Percentiles rank a stretch among this genome's conserved stretches.
These are phyloP conservation scores for Lasiodiplodia sp. DNA, from an alignment of 2,329 filamentous ascomycete species.

Conservation along the genomic window DNA sequence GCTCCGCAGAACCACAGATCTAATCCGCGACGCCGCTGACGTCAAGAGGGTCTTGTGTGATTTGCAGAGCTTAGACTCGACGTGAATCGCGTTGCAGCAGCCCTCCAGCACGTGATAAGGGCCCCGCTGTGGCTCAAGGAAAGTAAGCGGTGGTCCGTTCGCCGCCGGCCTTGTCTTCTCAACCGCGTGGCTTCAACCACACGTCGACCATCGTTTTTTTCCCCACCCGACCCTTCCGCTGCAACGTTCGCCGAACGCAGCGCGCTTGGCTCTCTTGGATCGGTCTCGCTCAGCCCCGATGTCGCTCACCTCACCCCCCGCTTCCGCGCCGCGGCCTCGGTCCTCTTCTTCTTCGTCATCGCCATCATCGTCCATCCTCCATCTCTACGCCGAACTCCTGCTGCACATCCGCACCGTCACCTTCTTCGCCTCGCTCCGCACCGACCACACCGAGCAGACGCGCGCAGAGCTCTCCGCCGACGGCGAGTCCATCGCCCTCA, in stretches of 20 bases:
- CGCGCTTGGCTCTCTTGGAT: not conserved
- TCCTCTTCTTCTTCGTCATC: not conserved
- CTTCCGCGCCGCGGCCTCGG: not conserved
- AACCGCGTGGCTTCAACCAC: not conserved
- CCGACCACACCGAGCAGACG: slow-evolving; percentile 52
- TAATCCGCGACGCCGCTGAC: slow-evolving; percentile 1
- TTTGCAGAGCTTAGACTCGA: not conserved
- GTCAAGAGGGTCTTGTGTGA: not conserved
- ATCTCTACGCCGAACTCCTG: slow-evolving; percentile 67
- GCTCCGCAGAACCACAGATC: not conserved
- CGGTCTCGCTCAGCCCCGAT: not conserved
- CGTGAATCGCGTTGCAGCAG: slow-evolving; percentile 5
- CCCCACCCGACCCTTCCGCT: not conserved
- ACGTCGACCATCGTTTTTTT: not conserved
- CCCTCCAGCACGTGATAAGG: not conserved
- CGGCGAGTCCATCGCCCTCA: slow-evolving; percentile 52
- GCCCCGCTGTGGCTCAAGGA: not conserved
- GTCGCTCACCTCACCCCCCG: not conserved
- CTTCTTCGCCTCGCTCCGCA: slow-evolving; percentile 61
- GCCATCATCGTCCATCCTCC: slow-evolving; percentile 35
- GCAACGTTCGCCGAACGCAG: not conserved
- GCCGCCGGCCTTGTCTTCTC: not conserved
- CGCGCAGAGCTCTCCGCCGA: slow-evolving; percentile 54
- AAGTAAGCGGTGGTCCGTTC: slow-evolving; percentile 9
- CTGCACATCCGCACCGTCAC: slow-evolving; percentile 67